A percentile compares a stretch with the other conserved stretches of the same genome.
Conservation (phyloP, 768 basidiomycete species). For the Tylopilus plumbeoviolaceoides region DNA sequence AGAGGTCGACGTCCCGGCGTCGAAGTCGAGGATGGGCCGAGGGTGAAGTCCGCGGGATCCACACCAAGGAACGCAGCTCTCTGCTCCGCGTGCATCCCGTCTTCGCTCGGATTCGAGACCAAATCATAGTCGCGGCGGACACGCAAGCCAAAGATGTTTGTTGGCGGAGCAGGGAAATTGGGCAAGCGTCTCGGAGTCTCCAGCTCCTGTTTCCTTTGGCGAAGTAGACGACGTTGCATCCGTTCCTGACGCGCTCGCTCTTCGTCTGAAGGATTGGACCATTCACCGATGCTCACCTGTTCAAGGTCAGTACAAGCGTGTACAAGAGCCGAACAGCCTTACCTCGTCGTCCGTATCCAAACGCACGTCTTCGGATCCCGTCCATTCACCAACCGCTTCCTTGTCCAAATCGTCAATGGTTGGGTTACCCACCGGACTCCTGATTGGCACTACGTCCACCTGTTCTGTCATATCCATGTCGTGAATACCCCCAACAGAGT, state of each 20-base stretch:
- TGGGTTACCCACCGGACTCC: conserved; percentile 30
- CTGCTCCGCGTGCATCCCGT: conserved; percentile 40
- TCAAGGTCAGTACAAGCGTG: conserved; percentile 8
- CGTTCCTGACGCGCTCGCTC: conserved; percentile 72
- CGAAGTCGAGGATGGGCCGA: conserved; percentile 43
- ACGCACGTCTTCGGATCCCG: conserved; percentile 72
- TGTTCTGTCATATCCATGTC: conserved; percentile 29
- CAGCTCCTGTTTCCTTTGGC: conserved; percentile 40
- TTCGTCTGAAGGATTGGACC: conserved; percentile 89
- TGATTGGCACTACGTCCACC: conserved; percentile 28
- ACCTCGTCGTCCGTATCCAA: conserved; percentile 69
- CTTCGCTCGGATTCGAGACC: conserved; percentile 85
- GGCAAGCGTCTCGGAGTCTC: conserved; percentile 72
- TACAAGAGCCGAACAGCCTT: conserved; percentile 12
- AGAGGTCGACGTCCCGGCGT: conserved; percentile 46
- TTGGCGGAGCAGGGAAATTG: conserved; percentile 76
- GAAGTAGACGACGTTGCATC: conserved; percentile 57
- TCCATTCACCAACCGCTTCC: conserved; percentile 67
- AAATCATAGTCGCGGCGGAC: conserved; percentile 57
- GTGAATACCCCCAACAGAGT: conserved; percentile 53
- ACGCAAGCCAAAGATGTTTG: conserved; percentile 41
- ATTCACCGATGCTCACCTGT: conserved; percentile 77
- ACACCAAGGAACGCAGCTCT: conserved; percentile 43
- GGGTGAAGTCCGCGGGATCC: conserved; percentile 41
- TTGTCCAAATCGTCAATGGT: conserved; percentile 34